Evolutionary conservation across 257 asterid species (phyloP).

Genomic region (Solanum chiquidenum): DNA sequence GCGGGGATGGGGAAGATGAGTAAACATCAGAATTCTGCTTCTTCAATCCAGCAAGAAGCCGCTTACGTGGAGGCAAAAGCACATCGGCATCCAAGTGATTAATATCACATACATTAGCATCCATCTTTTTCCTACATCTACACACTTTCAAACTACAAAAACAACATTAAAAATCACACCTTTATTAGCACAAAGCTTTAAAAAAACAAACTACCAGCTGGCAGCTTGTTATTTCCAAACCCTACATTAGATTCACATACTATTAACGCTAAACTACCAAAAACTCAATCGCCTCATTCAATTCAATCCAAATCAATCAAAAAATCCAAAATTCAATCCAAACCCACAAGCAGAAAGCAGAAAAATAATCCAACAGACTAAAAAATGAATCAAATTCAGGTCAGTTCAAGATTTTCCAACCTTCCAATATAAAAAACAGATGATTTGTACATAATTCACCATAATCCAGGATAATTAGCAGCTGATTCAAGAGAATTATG

Average conservation of each 20-base stretch:
- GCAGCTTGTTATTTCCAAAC: slow-evolving; percentile 4
- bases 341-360: neutral
- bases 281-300: slow-evolving; percentile 1
- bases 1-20: slow-evolving; percentile 25
- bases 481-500: slow-evolving; percentile 14
- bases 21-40: slow-evolving; percentile 67
- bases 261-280: slow-evolving; percentile 14
- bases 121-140: slow-evolving; percentile 38
- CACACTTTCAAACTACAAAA: slow-evolving; percentile 22
- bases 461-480: slow-evolving; percentile 17
- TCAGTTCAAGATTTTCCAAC: neutral
- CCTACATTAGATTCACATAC: slow-evolving; percentile 11
- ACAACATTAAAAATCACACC: slow-evolving; percentile 10
- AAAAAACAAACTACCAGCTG: slow-evolving; percentile 1
- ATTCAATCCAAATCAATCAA: slow-evolving; percentile 10
- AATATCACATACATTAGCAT: slow-evolving; percentile 43
- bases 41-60: slow-evolving; percentile 86
- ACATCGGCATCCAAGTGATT: slow-evolving; percentile 75
- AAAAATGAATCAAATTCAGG: neutral
- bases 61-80: slow-evolving; percentile 90
- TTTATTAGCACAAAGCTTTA: slow-evolving; percentile 10
- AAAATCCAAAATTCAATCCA: slow-evolving; percentile 6
- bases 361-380: neutral
- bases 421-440: neutral
- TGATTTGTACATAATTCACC: neutral